Base-by-base conservation (phyloP, 208 protist genomes). In the Angomonas desouzai region DNA sequence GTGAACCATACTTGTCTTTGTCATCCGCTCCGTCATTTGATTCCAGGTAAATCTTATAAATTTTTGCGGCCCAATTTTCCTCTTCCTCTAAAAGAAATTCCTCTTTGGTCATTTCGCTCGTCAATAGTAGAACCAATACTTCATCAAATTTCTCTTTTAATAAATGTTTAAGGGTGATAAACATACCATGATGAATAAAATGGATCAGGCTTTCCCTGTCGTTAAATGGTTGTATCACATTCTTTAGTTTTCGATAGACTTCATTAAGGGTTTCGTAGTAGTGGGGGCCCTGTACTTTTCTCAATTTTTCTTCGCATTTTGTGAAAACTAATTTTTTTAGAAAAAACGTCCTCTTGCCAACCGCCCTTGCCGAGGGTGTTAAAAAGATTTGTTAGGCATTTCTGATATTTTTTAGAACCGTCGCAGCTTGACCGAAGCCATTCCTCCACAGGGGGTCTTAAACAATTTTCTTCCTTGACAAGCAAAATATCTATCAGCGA, bases 401-500 rank as follows among this genome's bases (percentile, higher is more conserved):
- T 62, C 10, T 32, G 10, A 34, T 62, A 45, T 25, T 9, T 22
- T 16, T 3, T 9, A 49, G 23, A 48, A 3, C 34, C 62, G 25
- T 77, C 28, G 28, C 60, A 60, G 23, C 58, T 61, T 28, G 75
- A 61, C 11, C 70, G 55, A 18, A 92, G 71, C 66, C 72, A 87
- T 20, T 64, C 28, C 33, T 55, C 36, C 34, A 77, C 70, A 23
- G 58, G 58, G 4, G 45, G 20, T 25, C 60, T 48, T 13, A 92
- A 58, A 61, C 78, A 89, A n/a, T 68, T 51, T 51, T 72, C 60
- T 62, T 89, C 72, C 2, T 74, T 62, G 48, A 76, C 61, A 49
- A 92, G 72, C 7, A 89, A 67, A 29, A 83, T 64, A 29, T 79
- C 62, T 30, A 80, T 58, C 9, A 92, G 48, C 47, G 43, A 36